These are phyloP conservation scores for Botrytis galanthina DNA, from an alignment of 2,329 filamentous ascomycete genomes.

Conservation along the genomic window DNA sequence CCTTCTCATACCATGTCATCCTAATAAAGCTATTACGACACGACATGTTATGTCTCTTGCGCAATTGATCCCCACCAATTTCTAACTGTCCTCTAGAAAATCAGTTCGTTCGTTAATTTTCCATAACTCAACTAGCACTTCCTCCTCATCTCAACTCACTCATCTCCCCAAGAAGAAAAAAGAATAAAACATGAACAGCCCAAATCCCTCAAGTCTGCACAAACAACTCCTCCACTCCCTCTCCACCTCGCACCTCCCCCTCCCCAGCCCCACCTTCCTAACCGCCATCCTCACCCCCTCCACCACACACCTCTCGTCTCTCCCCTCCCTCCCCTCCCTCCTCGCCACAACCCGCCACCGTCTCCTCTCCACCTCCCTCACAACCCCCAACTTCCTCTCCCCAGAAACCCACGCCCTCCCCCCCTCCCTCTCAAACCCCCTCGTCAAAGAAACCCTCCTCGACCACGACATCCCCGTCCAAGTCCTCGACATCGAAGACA, in stretches of 20 bases:
- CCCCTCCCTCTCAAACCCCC: conserved; percentile 44
- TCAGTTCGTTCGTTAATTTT: neutral
- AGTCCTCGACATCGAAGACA: conserved; percentile 81
- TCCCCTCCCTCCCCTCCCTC: conserved; percentile 49
- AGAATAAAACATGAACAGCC: neutral
- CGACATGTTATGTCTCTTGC: neutral
- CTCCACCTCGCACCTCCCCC: neutral
- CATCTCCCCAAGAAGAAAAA: neutral
- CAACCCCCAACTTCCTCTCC: conserved; percentile 53
- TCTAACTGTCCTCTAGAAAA: neutral
- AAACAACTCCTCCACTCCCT: conserved; percentile 6
- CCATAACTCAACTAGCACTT: neutral
- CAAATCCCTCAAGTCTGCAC: neutral
- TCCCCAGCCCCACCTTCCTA: neutral
- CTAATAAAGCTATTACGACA: neutral
- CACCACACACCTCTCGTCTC: neutral
- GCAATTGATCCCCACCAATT: too few species aligned
- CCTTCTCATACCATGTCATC: neutral
- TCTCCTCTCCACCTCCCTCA: conserved; percentile 75
- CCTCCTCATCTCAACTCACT: too few species aligned
- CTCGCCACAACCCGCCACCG: conserved; percentile 75
- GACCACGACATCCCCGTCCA: conserved; percentile 69
- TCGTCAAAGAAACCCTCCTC: conserved; percentile 55
- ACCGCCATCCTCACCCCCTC: neutral
- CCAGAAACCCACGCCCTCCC: conserved; percentile 54